Percentiles rank a stretch among this genome's conserved stretches.
Conservation (phyloP, 805 yeast genomes). For the Lachancea meyersii region DNA sequence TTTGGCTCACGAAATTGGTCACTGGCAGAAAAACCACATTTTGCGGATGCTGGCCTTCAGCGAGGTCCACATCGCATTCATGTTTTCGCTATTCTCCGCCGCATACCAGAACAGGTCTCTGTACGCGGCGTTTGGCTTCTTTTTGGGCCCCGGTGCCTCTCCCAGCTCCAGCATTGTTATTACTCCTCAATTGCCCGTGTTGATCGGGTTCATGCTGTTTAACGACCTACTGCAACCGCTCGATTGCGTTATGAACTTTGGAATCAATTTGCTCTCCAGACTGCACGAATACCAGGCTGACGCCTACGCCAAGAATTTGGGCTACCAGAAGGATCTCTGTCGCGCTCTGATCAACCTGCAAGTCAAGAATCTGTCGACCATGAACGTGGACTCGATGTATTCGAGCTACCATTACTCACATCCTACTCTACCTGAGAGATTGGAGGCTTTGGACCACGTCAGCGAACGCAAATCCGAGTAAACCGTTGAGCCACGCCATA, state of each 20-base stretch:
- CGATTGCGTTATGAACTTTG: constrained; percentile 60
- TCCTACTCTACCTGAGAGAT: constrained; percentile 87
- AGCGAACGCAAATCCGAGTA: constrained; percentile 29
- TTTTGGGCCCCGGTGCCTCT: constrained; percentile 14
- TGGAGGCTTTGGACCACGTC: constrained; percentile 56
- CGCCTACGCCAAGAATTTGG: constrained; percentile 68
- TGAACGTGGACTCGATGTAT: constrained; percentile 85
- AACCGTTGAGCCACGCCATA: background rate
- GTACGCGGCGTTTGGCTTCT: constrained; percentile 74
- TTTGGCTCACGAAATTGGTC: constrained; percentile 97
- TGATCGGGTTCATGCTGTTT: constrained; percentile 78
- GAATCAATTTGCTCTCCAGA: constrained; percentile 68
- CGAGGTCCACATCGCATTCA: constrained; percentile 56
- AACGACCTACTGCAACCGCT: constrained; percentile 73
- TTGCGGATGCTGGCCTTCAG: constrained; percentile 62
- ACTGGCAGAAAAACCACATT: constrained; percentile 89
- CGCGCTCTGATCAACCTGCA: constrained; percentile 68
- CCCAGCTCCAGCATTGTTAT: constrained; percentile 17
- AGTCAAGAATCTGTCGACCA: constrained; percentile 74
- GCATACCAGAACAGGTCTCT: constrained; percentile 76
- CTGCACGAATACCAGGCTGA: constrained; percentile 93
- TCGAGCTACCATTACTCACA: constrained; percentile 87
- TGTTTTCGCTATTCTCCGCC: constrained; percentile 69
- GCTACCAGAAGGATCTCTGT: constrained; percentile 62
- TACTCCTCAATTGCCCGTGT: constrained; percentile 53